Conservation (phyloP, 2,329 filamentous ascomycete species). For the Stagonosporopsis tanaceti region DNA sequence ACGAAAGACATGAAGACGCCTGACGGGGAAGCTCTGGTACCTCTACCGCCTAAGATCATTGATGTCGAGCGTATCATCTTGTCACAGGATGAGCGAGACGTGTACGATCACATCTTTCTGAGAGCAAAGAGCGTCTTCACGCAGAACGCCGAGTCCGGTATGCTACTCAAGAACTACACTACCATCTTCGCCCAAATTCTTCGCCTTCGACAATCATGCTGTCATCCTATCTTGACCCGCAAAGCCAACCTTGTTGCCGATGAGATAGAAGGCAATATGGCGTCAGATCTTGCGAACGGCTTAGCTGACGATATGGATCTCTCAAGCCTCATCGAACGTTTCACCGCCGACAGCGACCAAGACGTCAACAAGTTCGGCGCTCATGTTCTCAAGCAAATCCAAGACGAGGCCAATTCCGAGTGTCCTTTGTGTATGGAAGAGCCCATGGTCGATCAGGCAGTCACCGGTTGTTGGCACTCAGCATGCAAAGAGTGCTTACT, state of each 20-base stretch:
- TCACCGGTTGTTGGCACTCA: constrained; percentile 97
- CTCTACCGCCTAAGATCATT: constrained; percentile 79
- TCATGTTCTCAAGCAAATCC: constrained; percentile 88
- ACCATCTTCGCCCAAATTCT: constrained; percentile 98
- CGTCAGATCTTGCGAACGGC: constrained; percentile 79
- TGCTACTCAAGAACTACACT: constrained; percentile 92
- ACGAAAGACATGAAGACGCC: constrained; percentile 99
- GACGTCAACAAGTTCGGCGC: constrained; percentile 80
- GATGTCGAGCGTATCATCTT: constrained; percentile 90
- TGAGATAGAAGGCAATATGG: constrained; percentile 81
- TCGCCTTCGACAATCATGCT: constrained; percentile 90
- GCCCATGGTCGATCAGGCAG: constrained; percentile 91
- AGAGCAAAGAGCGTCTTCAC: constrained; percentile 85
- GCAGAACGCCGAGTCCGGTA: constrained; percentile 88
- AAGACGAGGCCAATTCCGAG: constrained; percentile 85
- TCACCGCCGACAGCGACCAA: constrained; percentile 69
- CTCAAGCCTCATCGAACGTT: constrained; percentile 81
- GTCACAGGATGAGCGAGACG: constrained; percentile 82
- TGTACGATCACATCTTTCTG: constrained; percentile 90
- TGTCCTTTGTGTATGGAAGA: constrained; percentile 96
- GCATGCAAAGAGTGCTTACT: constrained; percentile 94
- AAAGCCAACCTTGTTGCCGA: constrained; percentile 86
- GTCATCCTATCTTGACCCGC: constrained; percentile 87
- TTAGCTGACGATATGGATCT: constrained; percentile 97
- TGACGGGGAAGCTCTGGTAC: constrained; percentile 80